Evolutionary conservation across 2,329 filamentous ascomycete genomes (phyloP).

Genomic region (Calonectria crousiana): DNA sequence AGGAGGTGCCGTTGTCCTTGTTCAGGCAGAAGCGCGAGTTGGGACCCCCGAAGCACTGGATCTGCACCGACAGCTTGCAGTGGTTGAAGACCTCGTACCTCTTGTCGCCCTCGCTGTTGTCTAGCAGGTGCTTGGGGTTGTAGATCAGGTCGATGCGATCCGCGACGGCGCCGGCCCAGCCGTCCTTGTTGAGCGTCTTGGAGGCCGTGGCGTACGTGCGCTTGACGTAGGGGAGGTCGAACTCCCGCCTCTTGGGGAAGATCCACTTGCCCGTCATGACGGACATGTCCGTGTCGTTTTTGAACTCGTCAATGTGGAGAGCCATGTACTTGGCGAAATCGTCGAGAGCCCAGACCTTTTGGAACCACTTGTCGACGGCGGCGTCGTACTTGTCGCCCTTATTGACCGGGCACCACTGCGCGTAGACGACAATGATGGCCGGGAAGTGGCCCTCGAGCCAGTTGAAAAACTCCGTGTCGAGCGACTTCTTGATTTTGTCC

Average conservation of each 20-base stretch:
- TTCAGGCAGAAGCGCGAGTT: conserved; percentile 57
- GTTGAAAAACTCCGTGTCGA: conserved; percentile 53
- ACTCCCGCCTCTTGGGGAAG: conserved; percentile 59
- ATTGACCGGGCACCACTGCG: conserved; percentile 60
- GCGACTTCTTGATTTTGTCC: conserved; percentile 49
- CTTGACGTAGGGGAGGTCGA: conserved; percentile 62
- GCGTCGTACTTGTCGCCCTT: conserved; percentile 51
- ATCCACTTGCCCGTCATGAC: conserved; percentile 59
- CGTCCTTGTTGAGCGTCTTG: conserved; percentile 52
- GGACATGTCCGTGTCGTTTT: conserved; percentile 55
- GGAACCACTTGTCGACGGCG: conserved; percentile 52
- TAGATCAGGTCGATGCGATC: conserved; percentile 35
- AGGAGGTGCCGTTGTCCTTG: conserved; percentile 58
- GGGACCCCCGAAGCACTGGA: conserved; percentile 59
- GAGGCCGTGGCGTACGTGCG: conserved; percentile 59
- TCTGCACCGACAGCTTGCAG: conserved; percentile 58
- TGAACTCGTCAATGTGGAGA: conserved; percentile 46
- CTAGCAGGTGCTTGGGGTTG: conserved; percentile 28
- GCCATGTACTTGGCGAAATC: conserved; percentile 32
- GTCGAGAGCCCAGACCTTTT: conserved; percentile 53
- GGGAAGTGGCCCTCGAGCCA: conserved; percentile 53
- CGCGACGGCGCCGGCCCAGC: conserved; percentile 50
- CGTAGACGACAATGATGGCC: conserved; percentile 58
- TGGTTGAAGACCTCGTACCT: conserved; percentile 44
- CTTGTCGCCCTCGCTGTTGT: conserved; percentile 18